Base-by-base conservation (phyloP, 2,329 filamentous ascomycete species). In the Fusarium keratoplasticum region DNA sequence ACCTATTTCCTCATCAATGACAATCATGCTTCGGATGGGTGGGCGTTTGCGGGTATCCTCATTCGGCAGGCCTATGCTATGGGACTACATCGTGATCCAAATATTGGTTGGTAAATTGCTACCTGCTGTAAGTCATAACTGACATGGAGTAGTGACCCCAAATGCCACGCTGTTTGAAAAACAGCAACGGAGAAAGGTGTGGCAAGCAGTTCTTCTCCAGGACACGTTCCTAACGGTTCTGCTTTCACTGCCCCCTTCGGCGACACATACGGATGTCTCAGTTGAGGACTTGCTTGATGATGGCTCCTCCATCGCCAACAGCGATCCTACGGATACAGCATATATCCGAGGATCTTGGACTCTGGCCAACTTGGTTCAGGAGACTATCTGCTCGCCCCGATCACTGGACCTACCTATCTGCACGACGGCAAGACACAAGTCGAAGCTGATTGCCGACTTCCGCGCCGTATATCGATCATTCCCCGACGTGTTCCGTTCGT, bases 1-100 rank as follows among this genome's bases (percentile, higher is more conserved):
- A 91, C 91, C 0, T 95, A 95, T 79, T 96, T 96, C 76, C 86
- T 96, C 38, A 95, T 95, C 84, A 96, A 96, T 77, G 93, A 96
- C 81, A 95, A 95, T 77, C 93, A 95, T 77, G 93, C 93, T 5
- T 94, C 92, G 0, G 94, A 96, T 79, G 94, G 93, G 2, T 96
- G 93, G 91, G 92, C 93, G 0, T 96, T 95, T 85, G 92, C 92
- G 0, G 94, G 94, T 7, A 92, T 96, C 29, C 82, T 95, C 25
- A 91, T 94, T 73, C 88, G 93, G 29, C 94, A 96, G 81, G 90
- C 93, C 0, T 95, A 95, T 77, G 94, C 94, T 27, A 93, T 96
- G 91, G 93, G 94, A 0, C 82, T 96, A 14, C 93, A 96, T 80
- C 90, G 94, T 18, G 93, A 95, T 77, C 94, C 94, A 0, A 93